A percentile compares a stretch with the other conserved stretches of the same genome.
Evolutionary conservation across 78 protist genomes (phyloP).

Genomic region (Carpediemonas membranifera): DNA sequence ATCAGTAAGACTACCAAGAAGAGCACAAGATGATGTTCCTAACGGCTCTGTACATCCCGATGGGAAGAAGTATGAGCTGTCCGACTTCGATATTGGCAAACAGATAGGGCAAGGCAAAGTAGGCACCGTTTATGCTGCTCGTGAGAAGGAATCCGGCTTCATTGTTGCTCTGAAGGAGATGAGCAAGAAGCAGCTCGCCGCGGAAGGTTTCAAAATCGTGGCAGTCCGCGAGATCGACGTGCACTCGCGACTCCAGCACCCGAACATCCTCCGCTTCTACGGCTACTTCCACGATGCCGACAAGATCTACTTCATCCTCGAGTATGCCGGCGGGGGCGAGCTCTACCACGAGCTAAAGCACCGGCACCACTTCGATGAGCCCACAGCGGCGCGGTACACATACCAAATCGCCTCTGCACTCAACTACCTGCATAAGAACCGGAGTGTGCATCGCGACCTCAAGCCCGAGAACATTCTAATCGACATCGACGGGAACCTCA

Average conservation of each 20-base stretch:
- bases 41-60: no score
- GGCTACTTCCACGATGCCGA: conserved; percentile 83
- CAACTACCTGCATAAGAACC: conserved; percentile 58
- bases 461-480: no score
- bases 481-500: conserved; percentile 66
- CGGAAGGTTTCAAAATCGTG: no score
- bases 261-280: conserved; percentile 72
- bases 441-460: conserved; percentile 88
- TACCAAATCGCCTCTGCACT: conserved; percentile 57
- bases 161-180: not conserved
- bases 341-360: conserved; percentile 61
- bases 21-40: no score
- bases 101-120: not conserved
- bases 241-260: no score
- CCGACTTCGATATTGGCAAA: not conserved
- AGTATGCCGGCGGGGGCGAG: conserved; percentile 87
- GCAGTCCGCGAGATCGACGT: no score
- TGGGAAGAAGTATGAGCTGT: no score
- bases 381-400: conserved; percentile 59
- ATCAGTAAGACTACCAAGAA: no score
- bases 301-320: conserved; percentile 82
- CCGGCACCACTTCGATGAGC: conserved; percentile 38
- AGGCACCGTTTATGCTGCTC: not conserved
- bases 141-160: not conserved
- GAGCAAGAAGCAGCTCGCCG: no score